Percentiles rank a stretch among this genome's conserved stretches.
phyloP scores from a whole-genome alignment of 805 yeast species.

The Candida anglica region DNA sequence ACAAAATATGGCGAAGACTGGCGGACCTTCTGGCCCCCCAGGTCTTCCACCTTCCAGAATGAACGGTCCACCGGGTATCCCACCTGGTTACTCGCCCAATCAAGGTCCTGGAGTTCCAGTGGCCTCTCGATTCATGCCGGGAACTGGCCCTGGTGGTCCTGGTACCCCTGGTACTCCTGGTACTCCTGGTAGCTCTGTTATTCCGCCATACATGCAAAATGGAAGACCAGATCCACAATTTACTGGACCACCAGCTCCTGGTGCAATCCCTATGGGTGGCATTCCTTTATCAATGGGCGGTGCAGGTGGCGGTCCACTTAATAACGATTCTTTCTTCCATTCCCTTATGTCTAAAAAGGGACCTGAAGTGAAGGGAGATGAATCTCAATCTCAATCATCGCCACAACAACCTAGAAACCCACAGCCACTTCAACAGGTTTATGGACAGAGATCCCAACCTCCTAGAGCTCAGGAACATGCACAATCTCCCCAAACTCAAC shows the following conservation, averaged over 20 bases:
- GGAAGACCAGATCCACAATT: conserved; percentile 1
- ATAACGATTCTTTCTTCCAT: conserved; percentile 45
- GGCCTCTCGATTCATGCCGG: not conserved
- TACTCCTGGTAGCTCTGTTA: not conserved
- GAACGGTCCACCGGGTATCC: conserved; percentile 1
- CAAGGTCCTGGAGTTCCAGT: not conserved
- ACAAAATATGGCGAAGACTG: conserved; percentile 11
- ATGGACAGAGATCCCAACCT: no score
- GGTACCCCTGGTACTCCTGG: not conserved
- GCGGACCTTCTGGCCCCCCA: conserved; percentile 19
- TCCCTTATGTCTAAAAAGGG: conserved; percentile 42
- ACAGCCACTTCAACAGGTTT: no score
- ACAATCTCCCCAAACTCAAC: no score
- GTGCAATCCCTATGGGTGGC: conserved; percentile 7
- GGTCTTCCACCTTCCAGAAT: conserved; percentile 5
- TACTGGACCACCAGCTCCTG: not conserved
- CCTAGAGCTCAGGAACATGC: no score
- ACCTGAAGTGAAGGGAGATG: no score
- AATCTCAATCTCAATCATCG: no score
- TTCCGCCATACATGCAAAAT: not conserved
- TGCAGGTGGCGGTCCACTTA: conserved; percentile 6
- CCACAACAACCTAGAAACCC: no score
- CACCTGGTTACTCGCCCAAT: conserved; percentile 1
- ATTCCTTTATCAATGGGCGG: no score
- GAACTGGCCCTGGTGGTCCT: not conserved